Percentiles rank a stretch among this genome's conserved stretches.
phyloP scores from a whole-genome alignment of 352 stramenopile genomes.

The Globisporangium ultimum region DNA sequence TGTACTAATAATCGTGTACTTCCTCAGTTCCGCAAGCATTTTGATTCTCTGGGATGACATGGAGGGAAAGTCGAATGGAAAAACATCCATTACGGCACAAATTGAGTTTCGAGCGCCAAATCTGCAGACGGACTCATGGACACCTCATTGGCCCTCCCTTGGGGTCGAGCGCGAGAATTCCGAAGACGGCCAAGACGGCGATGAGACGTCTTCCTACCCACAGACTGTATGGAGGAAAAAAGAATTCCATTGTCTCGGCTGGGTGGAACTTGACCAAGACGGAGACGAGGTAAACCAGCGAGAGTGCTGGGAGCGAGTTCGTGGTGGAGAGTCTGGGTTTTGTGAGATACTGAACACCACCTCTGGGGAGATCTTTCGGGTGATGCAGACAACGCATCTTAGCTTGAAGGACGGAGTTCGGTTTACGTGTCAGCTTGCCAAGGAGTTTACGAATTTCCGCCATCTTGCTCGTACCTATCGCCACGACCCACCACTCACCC shows the following conservation, averaged over 20 bases:
- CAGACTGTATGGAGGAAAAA: conserved; percentile 18
- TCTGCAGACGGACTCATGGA: conserved; percentile 1
- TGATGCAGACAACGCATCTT: conserved; percentile 61
- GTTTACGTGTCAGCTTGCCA: conserved; percentile 67
- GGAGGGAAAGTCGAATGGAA: conserved; percentile 4
- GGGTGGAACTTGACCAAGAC: conserved; percentile 21
- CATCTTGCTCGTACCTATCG: conserved; percentile 40
- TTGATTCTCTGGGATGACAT: conserved; percentile 31
- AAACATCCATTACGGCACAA: conserved; percentile 8
- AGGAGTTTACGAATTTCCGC: conserved; percentile 51
- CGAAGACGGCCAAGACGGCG: not conserved
- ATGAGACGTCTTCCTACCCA: conserved; percentile 10
- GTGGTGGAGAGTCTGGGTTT: conserved; percentile 47
- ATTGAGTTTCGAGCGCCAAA: conserved; percentile 8
- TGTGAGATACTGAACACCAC: conserved; percentile 58
- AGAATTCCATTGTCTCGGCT: conserved; percentile 9
- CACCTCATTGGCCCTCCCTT: not conserved
- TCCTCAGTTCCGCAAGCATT: conserved; percentile 20
- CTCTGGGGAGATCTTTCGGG: conserved; percentile 44
- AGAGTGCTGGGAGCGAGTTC: conserved; percentile 66
- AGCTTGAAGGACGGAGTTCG: conserved; percentile 65
- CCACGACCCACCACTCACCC: conserved; percentile 52
- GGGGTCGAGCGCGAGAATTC: no score
- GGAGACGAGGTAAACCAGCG: conserved; percentile 34
- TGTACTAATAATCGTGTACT: conserved; percentile 17